Conservation (phyloP, 495 filamentous ascomycete genomes). For the Corynascus novoguineensis region DNA sequence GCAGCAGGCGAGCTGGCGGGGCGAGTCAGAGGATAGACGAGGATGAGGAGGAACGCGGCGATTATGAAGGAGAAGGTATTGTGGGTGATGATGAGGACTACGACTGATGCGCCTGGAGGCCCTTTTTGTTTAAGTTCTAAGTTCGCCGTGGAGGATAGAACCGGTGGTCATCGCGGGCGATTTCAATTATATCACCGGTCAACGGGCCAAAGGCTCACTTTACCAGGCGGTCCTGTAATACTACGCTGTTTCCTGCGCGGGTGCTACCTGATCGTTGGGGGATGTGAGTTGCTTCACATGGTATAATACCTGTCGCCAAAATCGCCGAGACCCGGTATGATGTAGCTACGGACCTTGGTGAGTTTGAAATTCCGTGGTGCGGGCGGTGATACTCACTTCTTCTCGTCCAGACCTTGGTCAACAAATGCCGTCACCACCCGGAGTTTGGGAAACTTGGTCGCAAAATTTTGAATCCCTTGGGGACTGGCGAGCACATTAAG, state of each 20-base stretch:
- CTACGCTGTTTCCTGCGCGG: not conserved
- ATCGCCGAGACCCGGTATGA: conserved; percentile 90
- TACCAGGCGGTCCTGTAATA: not conserved
- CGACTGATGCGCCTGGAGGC: conserved; percentile 18
- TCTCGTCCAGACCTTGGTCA: conserved; percentile 87
- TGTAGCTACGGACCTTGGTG: conserved; percentile 60
- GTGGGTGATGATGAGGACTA: conserved; percentile 43
- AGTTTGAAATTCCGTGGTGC: conserved; percentile 18
- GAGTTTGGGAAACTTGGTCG: conserved; percentile 83
- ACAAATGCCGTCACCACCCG: conserved; percentile 95
- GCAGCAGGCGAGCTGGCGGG: conserved; percentile 13
- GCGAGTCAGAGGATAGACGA: conserved; percentile 23
- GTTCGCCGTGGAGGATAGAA: not conserved
- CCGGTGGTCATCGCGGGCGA: conserved; percentile 10
- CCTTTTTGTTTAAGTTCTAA: not conserved
- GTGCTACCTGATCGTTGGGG: not conserved
- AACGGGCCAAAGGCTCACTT: not conserved
- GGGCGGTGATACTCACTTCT: conserved; percentile 63
- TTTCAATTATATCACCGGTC: not conserved
- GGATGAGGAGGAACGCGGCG: conserved; percentile 40
- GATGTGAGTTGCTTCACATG: conserved; percentile 45
- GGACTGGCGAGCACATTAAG: conserved; percentile 95
- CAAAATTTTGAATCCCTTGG: conserved; percentile 83
- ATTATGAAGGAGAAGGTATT: conserved; percentile 41
- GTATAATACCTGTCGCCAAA: conserved; percentile 98